Evolutionary conservation across 108 stramenopile species (phyloP), one percentile per base, ranked within the genome.

Genomic region (Mayamaea pseudoterrestris): DNA sequence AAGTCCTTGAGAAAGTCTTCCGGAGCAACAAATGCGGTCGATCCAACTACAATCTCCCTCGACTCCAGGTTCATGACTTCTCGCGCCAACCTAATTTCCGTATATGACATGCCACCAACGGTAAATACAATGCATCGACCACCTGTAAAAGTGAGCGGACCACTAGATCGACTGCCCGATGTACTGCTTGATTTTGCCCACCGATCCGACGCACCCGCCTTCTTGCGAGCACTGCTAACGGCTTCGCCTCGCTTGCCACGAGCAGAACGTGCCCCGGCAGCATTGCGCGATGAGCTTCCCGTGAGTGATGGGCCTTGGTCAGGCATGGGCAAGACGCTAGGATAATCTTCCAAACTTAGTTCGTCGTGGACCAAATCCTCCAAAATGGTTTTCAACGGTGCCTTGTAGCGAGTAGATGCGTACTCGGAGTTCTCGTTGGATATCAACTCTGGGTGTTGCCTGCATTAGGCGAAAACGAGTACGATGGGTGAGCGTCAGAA

Each of bases 311-410:
- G 35, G 41, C 45, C 67, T 41, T 41, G 30, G 14, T 77, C 68
- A 3, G 93, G 91, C 60, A 93, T 69, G 3, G 91, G 88, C 43
- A 90, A 50, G 11, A 91, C 79, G 55, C 83, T 88, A 13, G 94
- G 92, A 49, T 81, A 93, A 0, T 76, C 88, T 5, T 92, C 81
- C 23, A 86, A 59, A 36, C 80, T 82, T 14, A 95, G 74, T 18
- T 31, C 54, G 7, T 68, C 35, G 35, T 63, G 58, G 9, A 55
- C n/a, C 32, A 85, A 48, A 40, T 76, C 73, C 43, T 85, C 65
- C 44, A 93, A 30, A 9, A 93, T 65, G 5, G 44, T 46, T 60
- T 87, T 89, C 27, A 95, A 39, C 3, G 68, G 59, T 18, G 82
- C 75, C 3, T 63, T 68, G 40, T 93, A 93, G 9, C 94, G 85